Evolutionary conservation across 2,329 filamentous ascomycete species (phyloP).

Genomic region (Ophiocordyceps robertsii): DNA sequence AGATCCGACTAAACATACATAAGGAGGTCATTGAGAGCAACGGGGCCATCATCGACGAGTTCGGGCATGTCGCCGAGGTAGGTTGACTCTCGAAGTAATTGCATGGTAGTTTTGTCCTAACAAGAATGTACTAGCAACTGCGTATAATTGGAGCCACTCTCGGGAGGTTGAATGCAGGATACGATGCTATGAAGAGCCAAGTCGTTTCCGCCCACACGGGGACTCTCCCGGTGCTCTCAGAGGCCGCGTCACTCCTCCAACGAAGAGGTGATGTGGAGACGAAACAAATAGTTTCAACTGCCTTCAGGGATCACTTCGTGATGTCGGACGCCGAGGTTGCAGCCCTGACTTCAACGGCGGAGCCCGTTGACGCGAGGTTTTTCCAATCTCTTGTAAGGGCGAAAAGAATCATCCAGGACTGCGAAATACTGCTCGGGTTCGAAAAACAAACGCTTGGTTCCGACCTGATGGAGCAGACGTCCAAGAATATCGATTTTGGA

Average conservation of each 20-base stretch:
- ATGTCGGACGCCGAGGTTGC: conserved; percentile 69
- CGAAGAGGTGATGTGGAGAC: conserved; percentile 63
- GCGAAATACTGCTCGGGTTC: conserved; percentile 75
- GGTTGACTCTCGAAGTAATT: conserved; percentile 10
- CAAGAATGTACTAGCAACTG: conserved; percentile 53
- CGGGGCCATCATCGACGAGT: conserved; percentile 76
- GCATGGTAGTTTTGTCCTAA: conserved; percentile 3
- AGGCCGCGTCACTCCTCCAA: conserved; percentile 59
- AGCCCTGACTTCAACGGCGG: conserved; percentile 61
- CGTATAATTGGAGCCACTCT: conserved; percentile 71
- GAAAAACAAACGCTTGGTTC: conserved; percentile 80
- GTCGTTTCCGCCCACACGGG: conserved; percentile 63
- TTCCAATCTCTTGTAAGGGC: conserved; percentile 65
- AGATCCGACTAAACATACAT: conserved; percentile 70
- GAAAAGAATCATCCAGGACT: conserved; percentile 80
- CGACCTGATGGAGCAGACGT: conserved; percentile 84
- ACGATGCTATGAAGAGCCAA: conserved; percentile 66
- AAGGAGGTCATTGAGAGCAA: conserved; percentile 90
- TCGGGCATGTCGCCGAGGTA: conserved; percentile 80
- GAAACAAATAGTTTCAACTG: conserved; percentile 64
- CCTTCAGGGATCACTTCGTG: conserved; percentile 73
- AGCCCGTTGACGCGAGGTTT: conserved; percentile 76
- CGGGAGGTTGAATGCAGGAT: conserved; percentile 63
- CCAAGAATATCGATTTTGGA: conserved; percentile 71
- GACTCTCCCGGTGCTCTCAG: conserved; percentile 60